Evolutionary conservation across 1,139 yeast species (phyloP), one percentile per base, ranked within the genome.

Genomic region (Barnettozyma hawaiiensis): DNA sequence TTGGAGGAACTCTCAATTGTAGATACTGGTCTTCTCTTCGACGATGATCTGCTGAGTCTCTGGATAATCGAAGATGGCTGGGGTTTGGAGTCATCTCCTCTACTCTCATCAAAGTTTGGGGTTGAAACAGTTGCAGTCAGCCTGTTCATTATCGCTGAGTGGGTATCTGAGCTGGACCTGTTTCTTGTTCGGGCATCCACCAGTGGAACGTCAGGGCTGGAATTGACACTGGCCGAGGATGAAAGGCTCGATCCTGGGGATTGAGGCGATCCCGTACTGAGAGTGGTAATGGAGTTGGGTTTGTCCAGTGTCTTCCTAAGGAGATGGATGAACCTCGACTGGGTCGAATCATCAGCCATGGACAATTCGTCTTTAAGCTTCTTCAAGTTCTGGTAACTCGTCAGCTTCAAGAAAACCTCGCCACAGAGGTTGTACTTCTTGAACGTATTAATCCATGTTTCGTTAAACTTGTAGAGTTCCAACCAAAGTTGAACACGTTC

Each of bases 401-500:
- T 75, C 49, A 89, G 66, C 43, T 77, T 80, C 21, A 87, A 63
- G 55, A 87, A 87, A 29, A 75, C 66, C 41, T 76, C 73, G 0
- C 92, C 90, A 6, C 72, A 67, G 2, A 86, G 69, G 45, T 78
- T 78, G 49, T 80, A 73, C 37, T 71, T 68, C 29, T 66, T 66
- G 59, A 87, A 84, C 10, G 81, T 73, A 10, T 70, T 76, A 24
- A 73, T 68, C 96, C 96, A 89, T 11, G 81, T 71, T 6, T 71
- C 73, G 49, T 85, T 84, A 61, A 89, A 89, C 27, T 75, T 72
- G 58, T 87, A 73, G 18, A 61, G 54, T 14, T 75, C 81, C 23
- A 89, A 68, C 95, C 96, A 89, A 37, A 65, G 60, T 1, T 73
- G 46, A 1, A 87, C 94, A 43, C 84, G 70, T 14, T 73, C 76